Evolutionary conservation across 345 rosid genomes (phyloP), one percentile per base, ranked within the genome.

Genomic region (Hibiscus tridactylites): DNA sequence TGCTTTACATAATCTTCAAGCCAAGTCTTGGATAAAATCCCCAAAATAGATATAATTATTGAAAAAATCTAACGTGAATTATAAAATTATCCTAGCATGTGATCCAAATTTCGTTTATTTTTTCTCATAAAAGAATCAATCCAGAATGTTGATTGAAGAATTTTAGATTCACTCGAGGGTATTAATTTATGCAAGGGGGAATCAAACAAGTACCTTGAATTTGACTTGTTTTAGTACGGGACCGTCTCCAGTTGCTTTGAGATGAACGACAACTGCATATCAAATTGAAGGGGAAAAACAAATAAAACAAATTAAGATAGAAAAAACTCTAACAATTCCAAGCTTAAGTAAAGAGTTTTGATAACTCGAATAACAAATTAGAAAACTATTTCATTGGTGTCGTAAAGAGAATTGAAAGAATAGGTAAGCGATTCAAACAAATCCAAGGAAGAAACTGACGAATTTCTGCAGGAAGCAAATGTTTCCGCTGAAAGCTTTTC

Each of bases 201-300:
- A 15, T 60, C 35, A 72, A 42, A 19, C n/a, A 60, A 44, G 9
- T 62, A 87, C 98, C 95, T 88, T 94, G 91, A 91, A 94, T 74
- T 94, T 94, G 74, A 86, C 82, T 79, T 94, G 93, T 79, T 35
- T 29, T 44, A 70, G 62, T 33, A 82, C 77, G 9, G 81, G 82
- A 63, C 81, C 81, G 70, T 82, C 85, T 8, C 82, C 85, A 9
- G 82, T 79, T 62, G 82, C 82, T 75, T 80, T 74, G 76, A 79
- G 28, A 71, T 82, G 85, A 46, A 82, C 81, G 35, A 82, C 79
- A 53, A 82, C 84, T 78, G 66, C 42, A 60, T 44, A 35, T 2
- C 42, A 59, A 71, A 59, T 71, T 6, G 46, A 44, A 66, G 60
- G n/a, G n/a, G n/a, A n/a, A n/a, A n/a, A n/a, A n/a, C n/a, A n/a